Evolutionary conservation across 2,329 filamentous ascomycete species (phyloP).

Genomic region (Colletotrichum orbiculare): DNA sequence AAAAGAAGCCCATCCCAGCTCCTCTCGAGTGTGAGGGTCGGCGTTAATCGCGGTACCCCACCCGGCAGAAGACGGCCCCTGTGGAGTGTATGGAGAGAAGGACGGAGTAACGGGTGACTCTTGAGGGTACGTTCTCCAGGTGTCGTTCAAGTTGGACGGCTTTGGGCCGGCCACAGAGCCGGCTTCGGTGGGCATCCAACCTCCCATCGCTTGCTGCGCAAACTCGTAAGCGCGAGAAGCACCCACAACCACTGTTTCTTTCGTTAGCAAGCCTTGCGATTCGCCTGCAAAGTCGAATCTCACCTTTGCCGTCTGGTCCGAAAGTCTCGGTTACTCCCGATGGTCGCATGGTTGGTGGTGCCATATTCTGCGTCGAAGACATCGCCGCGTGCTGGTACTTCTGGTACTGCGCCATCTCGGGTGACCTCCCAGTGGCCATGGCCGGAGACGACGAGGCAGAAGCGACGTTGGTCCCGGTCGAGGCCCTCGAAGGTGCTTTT

Average conservation of each 20-base stretch:
- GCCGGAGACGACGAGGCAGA: slow-evolving; percentile 63
- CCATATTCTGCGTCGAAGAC: slow-evolving; percentile 58
- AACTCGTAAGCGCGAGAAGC: slow-evolving; percentile 50
- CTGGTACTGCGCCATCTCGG: slow-evolving; percentile 53
- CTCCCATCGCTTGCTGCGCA: slow-evolving; percentile 49
- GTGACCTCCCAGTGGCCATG: slow-evolving; percentile 53
- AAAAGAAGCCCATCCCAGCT: slow-evolving; percentile 57
- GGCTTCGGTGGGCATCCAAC: slow-evolving; percentile 59
- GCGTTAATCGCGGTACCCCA: slow-evolving; percentile 54
- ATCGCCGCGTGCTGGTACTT: slow-evolving; percentile 57
- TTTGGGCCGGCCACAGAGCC: slow-evolving; percentile 53
- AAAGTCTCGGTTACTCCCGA: slow-evolving; percentile 49
- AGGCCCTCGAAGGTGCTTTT: slow-evolving; percentile 53
- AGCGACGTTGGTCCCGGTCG: slow-evolving; percentile 51
- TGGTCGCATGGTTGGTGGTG: slow-evolving; percentile 54
- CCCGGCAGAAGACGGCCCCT: slow-evolving; percentile 51
- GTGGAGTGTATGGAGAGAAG: slow-evolving; percentile 61
- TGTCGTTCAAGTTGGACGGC: slow-evolving; percentile 53
- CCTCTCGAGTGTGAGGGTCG: slow-evolving; percentile 54
- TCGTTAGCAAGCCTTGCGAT: slow-evolving; percentile 40
- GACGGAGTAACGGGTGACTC: slow-evolving; percentile 63
- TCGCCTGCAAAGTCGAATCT: slow-evolving; percentile 40
- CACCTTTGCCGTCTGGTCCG: slow-evolving; percentile 56
- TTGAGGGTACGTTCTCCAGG: slow-evolving; percentile 62
- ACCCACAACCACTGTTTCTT: slow-evolving; percentile 47